Evolutionary conservation across 441 rosid species (phyloP).

Genomic region (Mallotus japonicus): DNA sequence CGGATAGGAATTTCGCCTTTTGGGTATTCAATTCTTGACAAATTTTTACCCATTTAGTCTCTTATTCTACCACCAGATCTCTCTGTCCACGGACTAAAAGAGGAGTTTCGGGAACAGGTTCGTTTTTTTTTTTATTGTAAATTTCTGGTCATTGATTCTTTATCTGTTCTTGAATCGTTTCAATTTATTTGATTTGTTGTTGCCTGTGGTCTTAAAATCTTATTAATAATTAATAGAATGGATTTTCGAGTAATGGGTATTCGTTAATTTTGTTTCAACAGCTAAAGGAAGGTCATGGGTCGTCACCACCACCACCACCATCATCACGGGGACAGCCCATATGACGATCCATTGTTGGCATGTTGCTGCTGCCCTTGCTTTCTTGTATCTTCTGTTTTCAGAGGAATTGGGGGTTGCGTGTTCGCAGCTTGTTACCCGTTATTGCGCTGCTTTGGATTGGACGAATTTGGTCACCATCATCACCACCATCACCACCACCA

Average conservation of each 20-base stretch:
- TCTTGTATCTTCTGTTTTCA: slow-evolving; percentile 28
- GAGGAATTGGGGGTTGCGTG: slow-evolving; percentile 34
- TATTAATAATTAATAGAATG: not conserved
- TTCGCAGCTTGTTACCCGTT: slow-evolving; percentile 34
- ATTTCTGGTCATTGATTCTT: too few relatives aligned
- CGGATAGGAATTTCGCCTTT: too few relatives aligned
- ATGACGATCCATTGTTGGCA: slow-evolving; percentile 43
- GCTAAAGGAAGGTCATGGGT: slow-evolving; percentile 23
- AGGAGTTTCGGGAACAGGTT: too few relatives aligned
- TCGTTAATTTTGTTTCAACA: slow-evolving; percentile 3
- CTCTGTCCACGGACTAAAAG: too few relatives aligned
- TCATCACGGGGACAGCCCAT: slow-evolving; percentile 34
- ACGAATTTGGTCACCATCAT: slow-evolving; percentile 18
- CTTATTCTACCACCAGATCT: too few relatives aligned
- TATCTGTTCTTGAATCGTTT: too few relatives aligned
- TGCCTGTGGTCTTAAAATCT: too few relatives aligned
- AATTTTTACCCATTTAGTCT: too few relatives aligned
- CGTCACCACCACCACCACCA: slow-evolving; percentile 28
- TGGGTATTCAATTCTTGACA: too few relatives aligned
- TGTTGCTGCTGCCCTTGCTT: slow-evolving; percentile 48
- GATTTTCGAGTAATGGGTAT: slow-evolving; percentile 9
- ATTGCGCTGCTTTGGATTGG: slow-evolving; percentile 38
- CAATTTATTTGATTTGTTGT: too few relatives aligned
- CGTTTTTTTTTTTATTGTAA: too few relatives aligned
- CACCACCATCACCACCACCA: slow-evolving; percentile 28